phyloP scores from a whole-genome alignment of 768 basidiomycete species.

The Chalciporus sphaerocephalus region DNA sequence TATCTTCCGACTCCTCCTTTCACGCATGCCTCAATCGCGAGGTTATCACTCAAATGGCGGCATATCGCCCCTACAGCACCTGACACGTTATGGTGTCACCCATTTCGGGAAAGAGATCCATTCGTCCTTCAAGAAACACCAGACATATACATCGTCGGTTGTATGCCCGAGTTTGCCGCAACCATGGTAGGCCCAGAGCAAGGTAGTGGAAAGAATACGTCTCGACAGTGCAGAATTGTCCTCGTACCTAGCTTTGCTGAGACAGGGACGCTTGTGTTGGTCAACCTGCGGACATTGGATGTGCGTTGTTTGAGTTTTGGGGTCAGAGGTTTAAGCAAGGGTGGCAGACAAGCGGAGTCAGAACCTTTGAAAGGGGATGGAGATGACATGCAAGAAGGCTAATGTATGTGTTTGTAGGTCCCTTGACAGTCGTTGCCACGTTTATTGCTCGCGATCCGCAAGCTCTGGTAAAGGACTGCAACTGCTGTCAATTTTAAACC shows the following conservation, averaged over 20 bases:
- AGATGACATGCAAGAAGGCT: conserved; percentile 25
- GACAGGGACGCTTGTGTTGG: conserved; percentile 72
- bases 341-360: conserved; percentile 10
- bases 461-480: no score
- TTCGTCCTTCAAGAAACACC: conserved; percentile 86
- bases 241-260: conserved; percentile 77
- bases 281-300: conserved; percentile 74
- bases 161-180: conserved; percentile 81
- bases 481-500: no score
- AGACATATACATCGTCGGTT: conserved; percentile 88
- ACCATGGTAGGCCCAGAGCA: conserved; percentile 48
- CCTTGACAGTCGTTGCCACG: not conserved
- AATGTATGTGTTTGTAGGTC: conserved; percentile 7
- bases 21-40: conserved; percentile 70
- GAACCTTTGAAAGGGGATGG: conserved; percentile 3
- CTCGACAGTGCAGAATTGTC: conserved; percentile 61
- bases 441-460: not conserved
- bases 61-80: conserved; percentile 99
- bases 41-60: conserved; percentile 83
- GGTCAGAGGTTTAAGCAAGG: conserved; percentile 34
- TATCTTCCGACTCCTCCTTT: conserved; percentile 73
- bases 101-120: conserved; percentile 82
- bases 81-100: conserved; percentile 98
- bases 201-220: conserved; percentile 21
- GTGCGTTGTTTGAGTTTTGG: conserved; percentile 60